Base-by-base conservation (phyloP, 2,329 filamentous ascomycete species). In the Cordyceps fumosorosea region DNA sequence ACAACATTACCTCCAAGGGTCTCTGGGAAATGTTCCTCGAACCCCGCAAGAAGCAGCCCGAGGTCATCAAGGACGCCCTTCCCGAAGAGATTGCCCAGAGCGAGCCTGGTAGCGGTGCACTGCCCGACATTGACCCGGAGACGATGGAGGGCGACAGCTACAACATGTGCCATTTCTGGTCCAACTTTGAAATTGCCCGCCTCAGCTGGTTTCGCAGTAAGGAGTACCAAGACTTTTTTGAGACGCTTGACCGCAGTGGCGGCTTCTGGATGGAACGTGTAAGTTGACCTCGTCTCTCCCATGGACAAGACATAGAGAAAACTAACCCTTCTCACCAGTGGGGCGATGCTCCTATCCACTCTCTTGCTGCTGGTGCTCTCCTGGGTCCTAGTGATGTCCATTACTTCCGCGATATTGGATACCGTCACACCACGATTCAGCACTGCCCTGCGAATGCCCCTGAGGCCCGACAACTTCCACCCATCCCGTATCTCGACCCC, bases 121-220 rank as follows among this genome's bases (percentile, higher is more conserved):
- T 91, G n/a, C 87, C 89, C 34, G 87, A 95, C 48, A 89, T 97
- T 62, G 91, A 98, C 71, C 87, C 89, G 0, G 93, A 98, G 71
- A 85, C 88, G 48, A 99, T 99, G 95, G 93, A 98, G 73, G 91
- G 92, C 66, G 95, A 99, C 75, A 90, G 88, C 69, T 99, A 99
- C 82, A 99, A 99, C 79, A 99, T 99, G 95, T 99, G 95, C 75
- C 95, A 99, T 80, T 99, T 97, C 81, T 99, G 95, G 95, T 96
- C 92, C 75, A 99, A 99, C 75, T 99, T 99, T 68, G 95, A 99
- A 76, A 99, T 99, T 77, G 95, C 95, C 16, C 87, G 88, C 64
- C 84, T 99, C 64, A 89, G 91, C 77, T 99, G 92, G 86, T 98
- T 98, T 84, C 87, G 95, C 69, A 97, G 93, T 80, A 93, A 96